Base-by-base conservation (phyloP, 1,139 yeast genomes). In the Geotrichum australiense region DNA sequence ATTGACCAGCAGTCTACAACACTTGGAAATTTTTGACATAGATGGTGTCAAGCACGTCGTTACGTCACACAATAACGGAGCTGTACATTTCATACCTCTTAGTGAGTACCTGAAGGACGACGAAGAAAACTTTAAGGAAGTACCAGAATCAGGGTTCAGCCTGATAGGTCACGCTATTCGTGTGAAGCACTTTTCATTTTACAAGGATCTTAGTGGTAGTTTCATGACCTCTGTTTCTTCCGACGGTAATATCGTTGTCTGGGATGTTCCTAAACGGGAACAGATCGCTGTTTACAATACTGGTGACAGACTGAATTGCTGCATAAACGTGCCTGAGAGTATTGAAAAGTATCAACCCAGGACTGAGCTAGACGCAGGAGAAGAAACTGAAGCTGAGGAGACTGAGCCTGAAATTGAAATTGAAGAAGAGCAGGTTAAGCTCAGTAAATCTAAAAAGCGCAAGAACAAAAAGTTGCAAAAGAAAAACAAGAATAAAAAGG, bases 231-330 rank as follows among this genome's bases (percentile, higher is more conserved):
- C 95, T 2, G 86, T 87, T 10, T 84, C 96, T 0, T 85, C 96
- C 0, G 97, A 91, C 60, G 97, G 98, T 29, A 82, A 76, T 55
- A 79, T 91, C 43, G 94, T 89, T 11, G 80, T 91, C 2, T 91
- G 97, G 96, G 83, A 87, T 57, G 65, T 89, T 55, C 18, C 18
- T n/a, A 56, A 66, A 1, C 71, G 72, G 53, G 94, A 84, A 53
- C 95, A 87, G 61, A 72, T 86, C 18, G 96, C 96, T 0, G 93
- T 86, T 2, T 89, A 87, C 61, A 86, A 80, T 51, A 76, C 93
- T 20, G 94, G 94, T n/a, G 96, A 91, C 63, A 73, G 98, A 56
- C 72, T 91, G 49, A 91, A 86, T 61, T 89, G 96, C 65, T 80
- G 87, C 14, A 74, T 80, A 11, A 74, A 83, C 21, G 79, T 91